Base-by-base conservation (phyloP, 2,329 filamentous ascomycete genomes). In the Pseudogymnoascus sp. region DNA sequence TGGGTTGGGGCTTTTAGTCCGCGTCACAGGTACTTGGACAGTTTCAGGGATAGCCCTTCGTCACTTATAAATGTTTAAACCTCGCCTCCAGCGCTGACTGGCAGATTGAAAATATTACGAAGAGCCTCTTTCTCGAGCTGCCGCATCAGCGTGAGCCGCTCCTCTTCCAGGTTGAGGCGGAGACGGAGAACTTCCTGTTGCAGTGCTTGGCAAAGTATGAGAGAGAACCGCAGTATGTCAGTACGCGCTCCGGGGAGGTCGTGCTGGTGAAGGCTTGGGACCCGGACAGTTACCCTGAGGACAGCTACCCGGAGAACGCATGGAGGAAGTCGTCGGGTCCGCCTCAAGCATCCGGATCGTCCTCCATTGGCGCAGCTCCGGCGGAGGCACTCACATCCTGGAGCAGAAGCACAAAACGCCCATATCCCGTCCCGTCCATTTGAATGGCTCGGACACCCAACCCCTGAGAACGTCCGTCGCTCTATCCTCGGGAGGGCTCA, bases 231-330 rank as follows among this genome's bases (percentile, higher is more conserved):
- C 19, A 3, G 3, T 45, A 26, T 45, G 39, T 26, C 19, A n/a
- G 0, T 0, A 10, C 13, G 41, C 21, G 1, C 7, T 48, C 23
- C 0, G 3, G 4, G 21, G n/a, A 13, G n/a, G 7, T 1, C 2
- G 41, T 15, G 23, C 13, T 3, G 7, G 13, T 28, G 41, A 15
- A 48, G 10, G 3, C 1, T 15, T 48, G 41, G 41, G 23, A 48
- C 12, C 39, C 39, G 21, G 7, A 2, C 5, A 48, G 39, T 3
- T 48, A 48, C 7, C 39, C 39, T 1, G 21, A 48, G 7, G 13
- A 48, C 12, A 2, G 7, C 15, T 7, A 23, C 5, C 0, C 19
- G 5, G 10, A 4, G 3, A 4, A n/a, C 12, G 39, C 9, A 12
- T 2, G 12, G 19, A n/a, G 3, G 19, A 2, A 12, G 6, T 26